Conservation (phyloP, 768 basidiomycete genomes). For the Amanita phalloides region DNA sequence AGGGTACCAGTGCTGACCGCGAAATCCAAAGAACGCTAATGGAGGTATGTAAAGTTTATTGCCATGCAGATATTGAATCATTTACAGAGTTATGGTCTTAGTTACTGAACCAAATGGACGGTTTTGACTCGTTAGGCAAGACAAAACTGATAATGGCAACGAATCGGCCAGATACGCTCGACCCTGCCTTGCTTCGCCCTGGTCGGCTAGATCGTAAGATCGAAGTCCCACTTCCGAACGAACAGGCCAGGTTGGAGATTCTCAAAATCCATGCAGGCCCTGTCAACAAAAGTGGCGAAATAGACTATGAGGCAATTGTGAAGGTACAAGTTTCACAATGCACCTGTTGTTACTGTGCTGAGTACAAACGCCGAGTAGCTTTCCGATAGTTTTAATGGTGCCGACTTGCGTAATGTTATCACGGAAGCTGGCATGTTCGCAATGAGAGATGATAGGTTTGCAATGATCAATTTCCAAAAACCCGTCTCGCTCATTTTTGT, state of each 20-base stretch:
- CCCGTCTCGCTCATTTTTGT: slow-evolving; percentile 1
- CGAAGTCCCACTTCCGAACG: slow-evolving; percentile 95
- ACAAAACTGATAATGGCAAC: slow-evolving; percentile 99
- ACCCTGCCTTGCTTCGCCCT: slow-evolving; percentile 92
- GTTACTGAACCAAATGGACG: slow-evolving; percentile 99
- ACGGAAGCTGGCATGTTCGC: slow-evolving; percentile 99
- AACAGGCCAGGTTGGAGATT: slow-evolving; percentile 92
- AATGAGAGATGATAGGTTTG: slow-evolving; percentile 86
- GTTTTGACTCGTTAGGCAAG: slow-evolving; percentile 91
- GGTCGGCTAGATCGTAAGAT: slow-evolving; percentile 96
- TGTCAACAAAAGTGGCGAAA: slow-evolving; percentile 91
- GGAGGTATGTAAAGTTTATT: slow-evolving; percentile 42
- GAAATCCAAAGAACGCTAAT: slow-evolving; percentile 98
- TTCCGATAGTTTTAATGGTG: slow-evolving; percentile 91
- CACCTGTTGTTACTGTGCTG: not conserved
- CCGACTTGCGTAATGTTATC: slow-evolving; percentile 90
- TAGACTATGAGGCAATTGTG: slow-evolving; percentile 97
- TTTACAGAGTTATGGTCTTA: slow-evolving; percentile 17
- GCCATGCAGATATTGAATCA: not conserved
- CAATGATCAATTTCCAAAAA: not conserved
- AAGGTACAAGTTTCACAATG: slow-evolving; percentile 41
- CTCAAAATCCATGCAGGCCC: slow-evolving; percentile 94
- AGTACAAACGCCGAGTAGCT: slow-evolving; percentile 31
- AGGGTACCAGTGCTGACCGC: slow-evolving; percentile 95
- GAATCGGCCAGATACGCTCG: slow-evolving; percentile 95